phyloP scores from a whole-genome alignment of 2,329 filamentous ascomycete genomes.

The Harringtonia aguacate region DNA sequence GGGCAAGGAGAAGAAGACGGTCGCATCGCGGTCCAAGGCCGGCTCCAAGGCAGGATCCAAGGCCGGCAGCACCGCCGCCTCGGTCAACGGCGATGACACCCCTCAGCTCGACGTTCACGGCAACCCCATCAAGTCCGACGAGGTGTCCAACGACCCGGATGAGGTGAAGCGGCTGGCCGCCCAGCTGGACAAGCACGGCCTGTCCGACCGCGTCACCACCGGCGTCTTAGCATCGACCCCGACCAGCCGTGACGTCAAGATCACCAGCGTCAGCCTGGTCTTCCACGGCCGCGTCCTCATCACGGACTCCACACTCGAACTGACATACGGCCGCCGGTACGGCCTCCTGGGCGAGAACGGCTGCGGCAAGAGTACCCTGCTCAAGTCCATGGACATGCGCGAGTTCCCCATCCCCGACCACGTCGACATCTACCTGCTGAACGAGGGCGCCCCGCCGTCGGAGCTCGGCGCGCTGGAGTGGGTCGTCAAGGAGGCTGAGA shows the following conservation, averaged over 20 bases:
- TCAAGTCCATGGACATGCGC: slow-evolving; percentile 87
- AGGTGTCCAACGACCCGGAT: slow-evolving; percentile 59
- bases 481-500: slow-evolving; percentile 91
- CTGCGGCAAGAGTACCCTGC: slow-evolving; percentile 94
- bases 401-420: slow-evolving; percentile 95
- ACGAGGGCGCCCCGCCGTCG: slow-evolving; percentile 85
- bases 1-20: slow-evolving; percentile 70
- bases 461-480: slow-evolving; percentile 91
- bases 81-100: slow-evolving; percentile 63
- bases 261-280: slow-evolving; percentile 83
- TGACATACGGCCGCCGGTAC: slow-evolving; percentile 87
- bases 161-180: slow-evolving; percentile 79
- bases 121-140: slow-evolving; percentile 32
- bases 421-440: slow-evolving; percentile 95
- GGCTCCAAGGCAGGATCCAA: slow-evolving; percentile 48
- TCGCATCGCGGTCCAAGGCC: slow-evolving; percentile 53
- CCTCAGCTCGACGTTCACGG: slow-evolving; percentile 53
- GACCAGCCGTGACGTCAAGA: slow-evolving; percentile 90
- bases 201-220: slow-evolving; percentile 96
- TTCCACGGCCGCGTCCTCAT: slow-evolving; percentile 98
- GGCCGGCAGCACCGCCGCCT: slow-evolving; percentile 44
- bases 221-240: slow-evolving; percentile 83
- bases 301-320: slow-evolving; percentile 84
- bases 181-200: slow-evolving; percentile 91
- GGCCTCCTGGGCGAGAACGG: slow-evolving; percentile 97